Base-by-base conservation (phyloP, 2,329 filamentous ascomycete species). In the Fusarium verrucosum region DNA sequence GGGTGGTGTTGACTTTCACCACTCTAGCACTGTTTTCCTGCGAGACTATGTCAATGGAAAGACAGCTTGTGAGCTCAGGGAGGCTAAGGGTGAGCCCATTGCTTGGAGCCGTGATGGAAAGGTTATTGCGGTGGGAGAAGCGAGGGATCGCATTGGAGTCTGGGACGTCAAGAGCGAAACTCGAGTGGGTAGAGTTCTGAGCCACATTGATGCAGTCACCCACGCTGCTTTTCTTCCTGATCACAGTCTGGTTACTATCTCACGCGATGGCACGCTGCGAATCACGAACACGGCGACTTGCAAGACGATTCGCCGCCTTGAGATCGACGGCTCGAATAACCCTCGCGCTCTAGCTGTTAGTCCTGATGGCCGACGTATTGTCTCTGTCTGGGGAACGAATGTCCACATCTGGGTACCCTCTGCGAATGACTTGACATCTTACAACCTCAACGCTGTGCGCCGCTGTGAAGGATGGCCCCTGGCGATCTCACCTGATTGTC, bases 401-500 rank as follows among this genome's bases (percentile, higher is more conserved):
- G 74, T 81, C 13, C 73, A 79, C 65, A 52, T 76, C 38, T 81
- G 79, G 79, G 52, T 73, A 41, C 74, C 78, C 0, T 55, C 65
- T 4, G 65, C 63, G 9, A 75, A 74, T 43, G 65, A 73, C 47
- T 30, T 80, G 42, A 73, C 74, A 1, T 76, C 71, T 4, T 80
- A 79, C 65, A 72, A 73, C 50, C 70, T 80, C 32, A 70, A 74
- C 50, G 56, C 70, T 4, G 70, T 75, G n/a, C 71, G 79, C 17
- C 36, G 41, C 41, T 58, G 36, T 14, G 79, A 81, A 57, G 79
- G 78, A 23, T 80, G 78, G 77, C 78, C 79, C 19, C 64, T 81
- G 47, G 72, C 70, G 33, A 71, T 80, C 28, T 80, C 79, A 5
- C 69, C 75, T 3, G 77, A 80, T 58, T 74, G 74, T 22, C 62